Percentiles rank a stretch among this genome's conserved stretches.
These are phyloP conservation scores for Triticum turgidum DNA, from an alignment of 176 grass and related monocot species.

Conservation along the genomic window DNA sequence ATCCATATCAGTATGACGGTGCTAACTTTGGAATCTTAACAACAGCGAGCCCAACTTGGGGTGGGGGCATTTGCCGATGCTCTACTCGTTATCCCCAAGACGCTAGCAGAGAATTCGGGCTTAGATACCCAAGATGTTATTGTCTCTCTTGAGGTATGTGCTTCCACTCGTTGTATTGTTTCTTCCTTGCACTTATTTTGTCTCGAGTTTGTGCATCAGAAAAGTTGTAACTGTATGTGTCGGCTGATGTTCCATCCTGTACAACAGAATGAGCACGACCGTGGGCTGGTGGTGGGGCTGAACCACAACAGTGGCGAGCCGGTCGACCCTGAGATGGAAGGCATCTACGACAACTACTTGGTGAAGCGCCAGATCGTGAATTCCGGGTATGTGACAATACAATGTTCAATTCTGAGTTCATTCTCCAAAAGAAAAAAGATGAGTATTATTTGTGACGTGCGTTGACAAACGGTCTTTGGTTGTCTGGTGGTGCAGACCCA, in stretches of 20 bases:
- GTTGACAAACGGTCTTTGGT: background rate
- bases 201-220: background rate
- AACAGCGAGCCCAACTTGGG: slow-evolving; percentile 92
- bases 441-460: background rate
- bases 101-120: slow-evolving; percentile 90
- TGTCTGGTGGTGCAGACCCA: slow-evolving; percentile 54
- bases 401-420: background rate
- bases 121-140: slow-evolving; percentile 88
- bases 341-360: slow-evolving; percentile 90
- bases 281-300: slow-evolving; percentile 72
- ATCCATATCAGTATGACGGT: background rate
- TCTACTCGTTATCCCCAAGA: slow-evolving; percentile 96
- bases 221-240: background rate
- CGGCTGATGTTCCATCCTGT: background rate
- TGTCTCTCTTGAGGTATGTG: slow-evolving; percentile 65
- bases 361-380: slow-evolving; percentile 94
- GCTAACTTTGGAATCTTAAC: slow-evolving; percentile 7
- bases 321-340: slow-evolving; percentile 91
- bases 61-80: slow-evolving; percentile 96
- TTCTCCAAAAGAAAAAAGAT: background rate
- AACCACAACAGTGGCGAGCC: slow-evolving; percentile 85
- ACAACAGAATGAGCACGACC: slow-evolving; percentile 88
- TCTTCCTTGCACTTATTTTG: background rate
- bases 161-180: background rate
- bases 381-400: slow-evolving; percentile 43